Evolutionary conservation across 257 asterid genomes (phyloP), one percentile per base, ranked within the genome.

Genomic region (Cynanchum wilfordii): DNA sequence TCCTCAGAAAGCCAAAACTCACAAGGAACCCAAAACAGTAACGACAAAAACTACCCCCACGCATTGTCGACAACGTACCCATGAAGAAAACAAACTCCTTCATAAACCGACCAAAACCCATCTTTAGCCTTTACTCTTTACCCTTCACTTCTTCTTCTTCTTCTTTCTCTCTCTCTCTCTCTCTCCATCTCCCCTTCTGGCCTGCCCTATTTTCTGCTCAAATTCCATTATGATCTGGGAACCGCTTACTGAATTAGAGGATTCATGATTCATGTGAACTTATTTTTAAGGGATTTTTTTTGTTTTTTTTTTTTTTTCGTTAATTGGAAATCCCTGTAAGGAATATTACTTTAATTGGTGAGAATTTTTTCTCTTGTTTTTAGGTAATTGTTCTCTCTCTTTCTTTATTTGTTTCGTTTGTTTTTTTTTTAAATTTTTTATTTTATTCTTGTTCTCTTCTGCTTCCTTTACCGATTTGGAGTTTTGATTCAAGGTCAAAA

Each of bases 51-150:
- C 75, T 20, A 70, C 86, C 77, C 85, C 84, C 88, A 85, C 81
- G 84, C 89, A 77, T 59, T 82, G 79, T 76, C 86, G 86, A 78
- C 91, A 84, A 73, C 81, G 82, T 84, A 79, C 84, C 86, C 80
- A 82, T 77, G 73, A 84, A 73, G 79, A 63, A 77, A 84, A 71
- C 76, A 63, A 77, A 73, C 52, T 65, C 78, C 79, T 68, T 69
- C 70, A 73, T 16, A 71, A 45, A 38, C 82, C 55, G 60, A 77
- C 75, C 75, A 42, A 49, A 10, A 33, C 79, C 15, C 66, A n/a
- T n/a, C n/a, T n/a, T n/a, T n/a, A n/a, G n/a, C n/a, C n/a, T n/a
- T n/a, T n/a, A n/a, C n/a, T n/a, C 68, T 45, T 16, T 24, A 25
- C 15, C n/a, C 74, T 64, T 72, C 29, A 66, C 66, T 60, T 22